Conservation (phyloP, 2,329 filamentous ascomycete species). For the Sporothrix brunneoviolacea region DNA sequence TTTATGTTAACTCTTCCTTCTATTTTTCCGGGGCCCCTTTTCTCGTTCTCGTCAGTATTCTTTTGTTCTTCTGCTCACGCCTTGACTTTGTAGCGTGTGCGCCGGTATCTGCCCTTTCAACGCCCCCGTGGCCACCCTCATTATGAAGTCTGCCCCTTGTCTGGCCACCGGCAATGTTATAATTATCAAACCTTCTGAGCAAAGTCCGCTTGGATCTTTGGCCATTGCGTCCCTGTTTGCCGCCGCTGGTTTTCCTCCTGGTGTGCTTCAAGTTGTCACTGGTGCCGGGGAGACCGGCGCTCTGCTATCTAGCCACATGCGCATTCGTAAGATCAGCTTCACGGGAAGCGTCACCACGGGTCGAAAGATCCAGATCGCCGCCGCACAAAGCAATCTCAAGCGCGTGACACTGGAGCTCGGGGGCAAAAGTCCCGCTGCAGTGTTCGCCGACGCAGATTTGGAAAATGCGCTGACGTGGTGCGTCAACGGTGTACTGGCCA, state of each 20-base stretch:
- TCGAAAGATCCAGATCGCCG: conserved; percentile 53
- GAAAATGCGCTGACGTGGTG: conserved; percentile 49
- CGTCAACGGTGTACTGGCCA: conserved; percentile 27
- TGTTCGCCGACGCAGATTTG: conserved; percentile 51
- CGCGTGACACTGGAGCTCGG: conserved; percentile 54
- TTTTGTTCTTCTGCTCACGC: too few species aligned
- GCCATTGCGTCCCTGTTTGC: conserved; percentile 56
- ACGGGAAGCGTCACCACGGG: conserved; percentile 53
- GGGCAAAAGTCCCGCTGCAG: conserved; percentile 53
- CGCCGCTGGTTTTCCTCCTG: conserved; percentile 61
- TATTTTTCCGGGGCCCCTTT: too few species aligned
- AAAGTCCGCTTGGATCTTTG: conserved; percentile 48
- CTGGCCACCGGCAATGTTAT: conserved; percentile 49
- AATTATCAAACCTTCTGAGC: conserved; percentile 49
- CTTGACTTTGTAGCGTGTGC: too few species aligned
- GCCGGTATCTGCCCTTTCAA: conserved; percentile 30
- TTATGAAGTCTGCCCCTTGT: conserved; percentile 60
- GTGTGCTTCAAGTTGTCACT: conserved; percentile 62
- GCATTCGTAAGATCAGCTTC: conserved; percentile 55
- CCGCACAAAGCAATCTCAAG: conserved; percentile 52
- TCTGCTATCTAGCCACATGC: conserved; percentile 17
- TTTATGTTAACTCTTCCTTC: too few species aligned
- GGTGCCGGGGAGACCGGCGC: conserved; percentile 43
- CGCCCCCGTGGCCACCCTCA: conserved; percentile 50
- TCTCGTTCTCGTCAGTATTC: too few species aligned